phyloP scores from a whole-genome alignment of 805 yeast genomes.

The Scheffersomyces lignosus region DNA sequence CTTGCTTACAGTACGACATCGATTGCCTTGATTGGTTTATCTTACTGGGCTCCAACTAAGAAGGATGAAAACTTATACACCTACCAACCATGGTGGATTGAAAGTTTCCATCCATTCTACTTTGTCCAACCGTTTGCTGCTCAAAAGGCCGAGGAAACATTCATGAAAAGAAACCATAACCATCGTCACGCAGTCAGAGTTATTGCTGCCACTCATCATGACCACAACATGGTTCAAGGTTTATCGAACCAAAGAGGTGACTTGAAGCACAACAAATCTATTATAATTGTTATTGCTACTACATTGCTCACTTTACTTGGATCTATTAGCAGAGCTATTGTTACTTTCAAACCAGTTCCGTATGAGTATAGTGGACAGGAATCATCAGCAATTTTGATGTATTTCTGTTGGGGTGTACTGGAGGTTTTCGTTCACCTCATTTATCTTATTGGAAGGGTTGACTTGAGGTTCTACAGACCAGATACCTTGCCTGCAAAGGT shows the following conservation, averaged over 20 bases:
- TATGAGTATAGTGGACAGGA: slow-evolving; percentile 1
- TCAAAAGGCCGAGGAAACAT: slow-evolving; percentile 17
- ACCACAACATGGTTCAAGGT: slow-evolving; percentile 16
- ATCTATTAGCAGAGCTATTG: slow-evolving; percentile 9
- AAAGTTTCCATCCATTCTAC: slow-evolving; percentile 17
- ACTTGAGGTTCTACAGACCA: slow-evolving; percentile 23
- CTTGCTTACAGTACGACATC: slow-evolving; percentile 14
- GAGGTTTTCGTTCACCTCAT: slow-evolving; percentile 16
- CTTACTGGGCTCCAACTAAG: slow-evolving; percentile 20
- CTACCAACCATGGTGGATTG: slow-evolving; percentile 26
- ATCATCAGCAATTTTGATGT: slow-evolving; percentile 12
- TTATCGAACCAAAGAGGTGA: slow-evolving; percentile 17
- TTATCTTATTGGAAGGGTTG: slow-evolving; percentile 19
- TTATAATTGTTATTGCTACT: slow-evolving; percentile 7
- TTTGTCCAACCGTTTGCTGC: slow-evolving; percentile 20
- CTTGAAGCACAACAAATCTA: slow-evolving; percentile 14
- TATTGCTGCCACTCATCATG: slow-evolving; percentile 22
- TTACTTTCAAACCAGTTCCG: slow-evolving; percentile 5
- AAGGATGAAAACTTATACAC: slow-evolving; percentile 21
- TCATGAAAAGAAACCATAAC: slow-evolving; percentile 18
- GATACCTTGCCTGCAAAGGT: slow-evolving; percentile 17
- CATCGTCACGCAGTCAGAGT: slow-evolving; percentile 23
- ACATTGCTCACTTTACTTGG: slow-evolving; percentile 14
- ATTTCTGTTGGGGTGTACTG: slow-evolving; percentile 19
- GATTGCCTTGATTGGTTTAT: slow-evolving; percentile 14